phyloP scores from a whole-genome alignment of 352 stramenopile species.

The Pythium pyrilobum region DNA sequence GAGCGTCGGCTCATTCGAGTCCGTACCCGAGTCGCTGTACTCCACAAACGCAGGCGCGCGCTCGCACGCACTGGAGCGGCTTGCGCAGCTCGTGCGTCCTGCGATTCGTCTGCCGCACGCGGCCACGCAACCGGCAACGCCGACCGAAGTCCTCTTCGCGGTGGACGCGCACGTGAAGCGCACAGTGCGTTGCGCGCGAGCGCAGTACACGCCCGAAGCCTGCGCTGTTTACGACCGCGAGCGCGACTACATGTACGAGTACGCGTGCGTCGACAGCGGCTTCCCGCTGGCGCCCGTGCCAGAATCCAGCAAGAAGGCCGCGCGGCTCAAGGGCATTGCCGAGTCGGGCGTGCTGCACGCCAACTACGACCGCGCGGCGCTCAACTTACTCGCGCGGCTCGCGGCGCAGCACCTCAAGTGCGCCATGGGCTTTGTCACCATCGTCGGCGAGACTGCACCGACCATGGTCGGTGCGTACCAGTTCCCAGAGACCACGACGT shows the following conservation, averaged over 20 bases:
- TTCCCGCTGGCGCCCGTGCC: conserved; percentile 43
- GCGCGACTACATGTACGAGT: conserved; percentile 49
- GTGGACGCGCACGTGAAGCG: too few species aligned
- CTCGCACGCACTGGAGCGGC: conserved; percentile 39
- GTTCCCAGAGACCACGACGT: conserved; percentile 22
- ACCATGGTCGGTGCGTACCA: conserved; percentile 41
- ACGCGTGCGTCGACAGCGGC: too few species aligned
- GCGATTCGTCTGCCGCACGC: conserved; percentile 1
- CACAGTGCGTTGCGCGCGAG: too few species aligned
- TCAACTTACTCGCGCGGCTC: conserved; percentile 52
- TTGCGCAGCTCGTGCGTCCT: conserved; percentile 33
- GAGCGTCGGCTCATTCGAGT: conserved; percentile 17
- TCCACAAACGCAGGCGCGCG: conserved; percentile 34
- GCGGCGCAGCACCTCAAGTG: conserved; percentile 46
- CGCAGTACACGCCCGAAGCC: conserved; percentile 10
- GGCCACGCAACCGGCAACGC: background rate
- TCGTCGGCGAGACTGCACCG: conserved; percentile 44
- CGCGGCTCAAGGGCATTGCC: conserved; percentile 39
- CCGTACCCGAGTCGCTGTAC: conserved; percentile 31
- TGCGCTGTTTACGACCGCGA: conserved; percentile 26
- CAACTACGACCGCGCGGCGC: conserved; percentile 38
- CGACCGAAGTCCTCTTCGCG: too few species aligned
- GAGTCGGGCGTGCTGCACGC: conserved; percentile 33
- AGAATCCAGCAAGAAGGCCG: conserved; percentile 28
- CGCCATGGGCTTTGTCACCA: conserved; percentile 54